Base-by-base conservation (phyloP, 805 yeast species). In the Grigorovia humatica region DNA sequence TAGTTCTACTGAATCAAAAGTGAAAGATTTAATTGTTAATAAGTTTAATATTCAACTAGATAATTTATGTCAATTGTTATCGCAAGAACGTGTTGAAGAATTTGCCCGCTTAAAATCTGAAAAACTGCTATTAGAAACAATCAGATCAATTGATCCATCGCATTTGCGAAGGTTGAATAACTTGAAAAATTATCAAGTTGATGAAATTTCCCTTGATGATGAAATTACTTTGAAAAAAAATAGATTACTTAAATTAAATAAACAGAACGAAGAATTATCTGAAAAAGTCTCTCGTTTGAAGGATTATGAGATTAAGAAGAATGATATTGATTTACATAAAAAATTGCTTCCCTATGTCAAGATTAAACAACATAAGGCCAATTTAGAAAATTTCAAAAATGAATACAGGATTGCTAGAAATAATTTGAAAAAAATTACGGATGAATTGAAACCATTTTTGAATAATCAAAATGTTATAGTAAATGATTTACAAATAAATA, bases 81-180 rank as follows among this genome's bases (percentile, higher is more conserved):
- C 99, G 0, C 99, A 93, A 64, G 98, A 91, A 60, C 75, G 95
- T 54, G 98, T 93, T 7, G 91, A 95, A 2, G 88, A 87, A 57
- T 93, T 93, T 72, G 95, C 97, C 0, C 78, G 83, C 2, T 70
- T 88, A 57, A 77, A 85, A 30, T 86, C 95, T 1, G 89, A 85
- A 55, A 80, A 81, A 54, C 70, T 91, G 9, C 72, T 93, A 12
- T 60, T 73, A 27, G 95, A 88, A 59, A 87, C 96, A 1, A 88
- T 89, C 61, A 71, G 91, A 53, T 88, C 96, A 1, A 78, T 88
- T 35, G 87, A 85, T 5, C 78, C 83, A 2, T 73, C 77, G 42
- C 68, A 90, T 56, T 64, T 80, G 4, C 67, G 66, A 1, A 74
- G 73, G 48, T 95, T 91, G 59, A 74, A 78, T 41, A 59, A 69